A percentile compares a stretch with the other conserved stretches of the same genome.
Evolutionary conservation across 2,329 filamentous ascomycete species (phyloP).

Genomic region (Aureobasidium vineae): DNA sequence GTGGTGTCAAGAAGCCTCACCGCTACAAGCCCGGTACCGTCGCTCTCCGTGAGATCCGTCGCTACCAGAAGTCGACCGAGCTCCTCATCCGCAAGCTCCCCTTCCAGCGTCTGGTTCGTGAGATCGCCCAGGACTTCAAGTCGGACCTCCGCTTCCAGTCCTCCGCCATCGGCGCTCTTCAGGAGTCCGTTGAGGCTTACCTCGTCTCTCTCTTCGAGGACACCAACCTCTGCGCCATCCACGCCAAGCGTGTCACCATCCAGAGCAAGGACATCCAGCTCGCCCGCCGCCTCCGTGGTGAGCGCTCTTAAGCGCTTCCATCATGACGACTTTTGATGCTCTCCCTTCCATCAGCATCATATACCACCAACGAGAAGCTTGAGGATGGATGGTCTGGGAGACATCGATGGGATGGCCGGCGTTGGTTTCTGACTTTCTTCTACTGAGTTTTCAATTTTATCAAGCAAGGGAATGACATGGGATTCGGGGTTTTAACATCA

Average conservation of each 20-base stretch:
- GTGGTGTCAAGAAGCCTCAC: slow-evolving; percentile 61
- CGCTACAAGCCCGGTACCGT: slow-evolving; percentile 64
- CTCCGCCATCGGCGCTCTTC: slow-evolving; percentile 86
- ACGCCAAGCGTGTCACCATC: slow-evolving; percentile 94
- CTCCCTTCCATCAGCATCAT: slow-evolving; percentile 24
- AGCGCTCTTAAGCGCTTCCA: slow-evolving; percentile 49
- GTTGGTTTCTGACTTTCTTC: slow-evolving; percentile 28
- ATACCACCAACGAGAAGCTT: slow-evolving; percentile 26
- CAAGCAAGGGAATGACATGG: slow-evolving; percentile 28
- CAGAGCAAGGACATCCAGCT: slow-evolving; percentile 74
- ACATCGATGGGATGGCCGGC: slow-evolving; percentile 29
- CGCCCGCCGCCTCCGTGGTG: slow-evolving; percentile 60
- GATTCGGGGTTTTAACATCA: slow-evolving; percentile 29
- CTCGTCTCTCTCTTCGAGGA: slow-evolving; percentile 96
- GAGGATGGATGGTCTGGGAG: slow-evolving; percentile 26
- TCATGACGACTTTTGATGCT: slow-evolving; percentile 30
- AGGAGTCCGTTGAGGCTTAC: slow-evolving; percentile 96
- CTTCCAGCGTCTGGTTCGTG: slow-evolving; percentile 75
- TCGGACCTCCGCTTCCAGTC: slow-evolving; percentile 89
- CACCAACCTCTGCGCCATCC: slow-evolving; percentile 92
- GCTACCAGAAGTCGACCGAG: slow-evolving; percentile 86
- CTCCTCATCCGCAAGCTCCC: slow-evolving; percentile 78
- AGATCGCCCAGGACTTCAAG: slow-evolving; percentile 66
- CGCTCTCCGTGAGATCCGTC: slow-evolving; percentile 86
- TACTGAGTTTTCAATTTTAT: slow-evolving; percentile 26